Base-by-base conservation (phyloP, 768 basidiomycete genomes). In the Leucocoprinus sp. region DNA sequence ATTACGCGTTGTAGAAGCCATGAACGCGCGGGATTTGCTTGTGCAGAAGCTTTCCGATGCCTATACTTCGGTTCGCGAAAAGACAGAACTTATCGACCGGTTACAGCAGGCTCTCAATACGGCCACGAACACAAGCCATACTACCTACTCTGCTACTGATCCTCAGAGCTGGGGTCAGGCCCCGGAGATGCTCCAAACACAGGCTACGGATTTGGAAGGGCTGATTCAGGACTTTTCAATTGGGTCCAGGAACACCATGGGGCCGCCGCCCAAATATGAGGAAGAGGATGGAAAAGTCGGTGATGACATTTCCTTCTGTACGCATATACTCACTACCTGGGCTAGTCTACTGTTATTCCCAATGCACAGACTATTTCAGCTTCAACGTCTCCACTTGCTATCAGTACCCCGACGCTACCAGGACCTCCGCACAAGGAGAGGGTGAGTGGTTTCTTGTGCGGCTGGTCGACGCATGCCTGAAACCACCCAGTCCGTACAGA, bases 11-110 rank as follows among this genome's bases (percentile, higher is more conserved):
- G 60, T 58, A 17, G 82, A 85, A 54, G 80, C 78, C 1, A 58
- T 80, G 42, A 64, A 62, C 21, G 84, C 83, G 23, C 76, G 84
- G 31, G 84, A 87, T 54, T 71, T 69, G 23, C 74, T 71, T 12
- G 72, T 82, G 1, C 61, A 72, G 33, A 75, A 74, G 23, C 70
- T 87, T 9, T 66, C 72, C 24, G 72, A 77, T 37, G 80, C 80
- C 8, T 82, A 78, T 54, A 57, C 64, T 11, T 77, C 78, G 0
- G 64, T 85, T 52, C 71, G 72, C n/a, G 71, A 80, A 56, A 84
- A 84, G 60, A 67, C 71, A 1, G 64, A 67, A 17, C 57, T 64
- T 5, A 72, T 84, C 47, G 66, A 72, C 26, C 64, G 58, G 5
- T 57, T 83, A 35, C 69, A 75, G 51, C 62, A 64, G 44, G 67